Evolutionary conservation across 2,329 filamentous ascomycete species (phyloP).

Genomic region (Arthrobotrys pseudoclavata): DNA sequence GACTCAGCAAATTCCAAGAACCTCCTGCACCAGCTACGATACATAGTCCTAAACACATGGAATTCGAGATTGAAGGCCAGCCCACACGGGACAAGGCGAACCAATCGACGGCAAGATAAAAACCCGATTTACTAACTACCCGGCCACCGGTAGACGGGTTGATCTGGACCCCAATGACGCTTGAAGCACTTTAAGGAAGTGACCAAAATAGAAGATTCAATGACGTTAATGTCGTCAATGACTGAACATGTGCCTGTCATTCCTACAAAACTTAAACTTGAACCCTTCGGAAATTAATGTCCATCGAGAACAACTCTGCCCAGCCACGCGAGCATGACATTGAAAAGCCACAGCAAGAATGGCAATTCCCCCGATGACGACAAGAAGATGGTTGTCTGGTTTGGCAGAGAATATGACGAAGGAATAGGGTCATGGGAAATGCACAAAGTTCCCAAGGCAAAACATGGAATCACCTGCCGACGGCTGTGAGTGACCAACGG

Average conservation of each 20-base stretch:
- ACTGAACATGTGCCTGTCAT: slow-evolving; percentile 8
- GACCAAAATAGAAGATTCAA: neutral
- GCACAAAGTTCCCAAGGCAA: slow-evolving; percentile 24
- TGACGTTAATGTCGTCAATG: slow-evolving; percentile 5
- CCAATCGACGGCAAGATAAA: neutral
- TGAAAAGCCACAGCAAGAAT: slow-evolving; percentile 14
- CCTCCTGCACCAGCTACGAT: neutral
- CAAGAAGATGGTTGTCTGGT: neutral
- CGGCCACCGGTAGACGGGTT: neutral
- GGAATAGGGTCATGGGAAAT: slow-evolving; percentile 42
- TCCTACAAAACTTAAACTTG: neutral
- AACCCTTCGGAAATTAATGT: neutral
- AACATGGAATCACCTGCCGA: slow-evolving; percentile 39
- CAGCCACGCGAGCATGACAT: slow-evolving; percentile 14
- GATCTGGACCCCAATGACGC: neutral
- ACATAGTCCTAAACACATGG: too few relatives aligned
- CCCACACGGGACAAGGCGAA: neutral
- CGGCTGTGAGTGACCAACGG: slow-evolving; percentile 19
- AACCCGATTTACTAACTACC: neutral
- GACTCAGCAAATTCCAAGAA: slow-evolving; percentile 3
- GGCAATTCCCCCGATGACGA: slow-evolving; percentile 14
- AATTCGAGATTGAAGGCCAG: too few relatives aligned
- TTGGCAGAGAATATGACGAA: slow-evolving; percentile 17
- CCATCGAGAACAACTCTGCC: neutral
- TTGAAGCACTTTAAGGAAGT: neutral